Evolutionary conservation across 164 flowering plant species (phyloP).

Genomic region (Nymphaea colorata): DNA sequence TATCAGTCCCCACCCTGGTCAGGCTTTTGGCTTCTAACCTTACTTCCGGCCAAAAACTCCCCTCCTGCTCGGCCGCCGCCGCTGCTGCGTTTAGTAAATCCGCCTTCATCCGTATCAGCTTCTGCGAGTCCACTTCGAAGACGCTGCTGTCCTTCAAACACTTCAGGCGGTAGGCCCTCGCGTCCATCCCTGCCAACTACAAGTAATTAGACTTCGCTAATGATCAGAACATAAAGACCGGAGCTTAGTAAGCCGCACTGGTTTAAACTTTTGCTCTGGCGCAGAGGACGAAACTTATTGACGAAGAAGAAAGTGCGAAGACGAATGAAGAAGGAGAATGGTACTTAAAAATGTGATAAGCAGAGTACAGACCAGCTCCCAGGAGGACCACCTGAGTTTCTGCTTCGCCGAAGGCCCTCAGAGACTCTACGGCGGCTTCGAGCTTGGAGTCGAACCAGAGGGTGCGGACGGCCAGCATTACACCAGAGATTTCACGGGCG

Average conservation of each 20-base stretch:
- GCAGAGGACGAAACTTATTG: too few species aligned
- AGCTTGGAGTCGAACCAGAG: conserved; percentile 81
- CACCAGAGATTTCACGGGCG: conserved; percentile 76
- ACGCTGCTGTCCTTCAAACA: conserved; percentile 61
- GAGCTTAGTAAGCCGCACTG: too few species aligned
- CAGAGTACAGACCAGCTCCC: conserved; percentile 49
- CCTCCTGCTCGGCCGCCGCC: conserved; percentile 19
- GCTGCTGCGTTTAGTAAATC: conserved; percentile 52
- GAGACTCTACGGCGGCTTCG: conserved; percentile 52
- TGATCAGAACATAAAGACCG: too few species aligned
- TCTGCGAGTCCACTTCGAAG: conserved; percentile 70
- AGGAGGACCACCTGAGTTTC: conserved; percentile 73
- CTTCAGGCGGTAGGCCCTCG: conserved; percentile 66
- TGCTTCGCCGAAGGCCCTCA: conserved; percentile 15
- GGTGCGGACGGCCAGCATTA: conserved; percentile 79
- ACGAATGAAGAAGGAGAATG: too few species aligned
- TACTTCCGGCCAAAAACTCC: conserved; percentile 8
- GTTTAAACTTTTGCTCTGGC: too few species aligned
- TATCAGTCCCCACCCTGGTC: conserved; percentile 69
- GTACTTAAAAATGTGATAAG: background rate
- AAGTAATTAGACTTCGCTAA: background rate
- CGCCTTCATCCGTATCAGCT: conserved; percentile 59
- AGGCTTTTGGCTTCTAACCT: conserved; percentile 58
- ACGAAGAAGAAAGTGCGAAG: too few species aligned
- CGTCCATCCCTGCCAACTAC: conserved; percentile 63